These are phyloP conservation scores for Aphanomyces invadans DNA, from an alignment of 352 stramenopile genomes.

Conservation along the genomic window DNA sequence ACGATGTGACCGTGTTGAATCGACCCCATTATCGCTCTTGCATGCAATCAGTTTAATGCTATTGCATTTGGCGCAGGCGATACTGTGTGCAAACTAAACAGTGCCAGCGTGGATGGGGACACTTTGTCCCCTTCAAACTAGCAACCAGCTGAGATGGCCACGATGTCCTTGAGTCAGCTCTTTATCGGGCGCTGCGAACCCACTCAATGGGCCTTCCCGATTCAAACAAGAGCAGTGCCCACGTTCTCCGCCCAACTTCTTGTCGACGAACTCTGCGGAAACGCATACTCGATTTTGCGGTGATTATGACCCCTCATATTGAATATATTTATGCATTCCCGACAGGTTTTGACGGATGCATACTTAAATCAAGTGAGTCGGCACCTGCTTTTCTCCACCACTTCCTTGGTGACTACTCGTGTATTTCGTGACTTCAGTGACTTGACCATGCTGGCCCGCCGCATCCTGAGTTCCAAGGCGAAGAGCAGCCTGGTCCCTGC, in stretches of 20 bases:
- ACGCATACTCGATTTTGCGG: constrained; percentile 8
- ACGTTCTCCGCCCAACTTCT: neutral
- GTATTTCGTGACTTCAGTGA: constrained; percentile 21
- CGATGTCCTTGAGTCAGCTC: too few species aligned
- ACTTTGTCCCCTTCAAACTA: too few species aligned
- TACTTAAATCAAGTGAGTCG: constrained; percentile 21
- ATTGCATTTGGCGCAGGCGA: too few species aligned
- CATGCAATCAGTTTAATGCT: too few species aligned
- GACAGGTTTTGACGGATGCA: neutral
- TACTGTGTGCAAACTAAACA: too few species aligned
- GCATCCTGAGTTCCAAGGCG: constrained; percentile 16
- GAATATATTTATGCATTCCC: neutral
- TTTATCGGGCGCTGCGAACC: too few species aligned
- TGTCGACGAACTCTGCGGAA: neutral
- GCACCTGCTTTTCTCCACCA: constrained; percentile 7
- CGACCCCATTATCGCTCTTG: too few species aligned
- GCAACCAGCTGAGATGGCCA: too few species aligned
- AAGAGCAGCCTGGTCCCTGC: constrained; percentile 3
- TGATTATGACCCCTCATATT: neutral
- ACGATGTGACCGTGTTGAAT: too few species aligned
- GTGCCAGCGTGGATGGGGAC: too few species aligned
- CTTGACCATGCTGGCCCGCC: constrained; percentile 22
- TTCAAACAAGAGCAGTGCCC: too few species aligned
- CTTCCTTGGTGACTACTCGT: constrained; percentile 19
- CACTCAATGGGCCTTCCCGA: too few species aligned